Conservation (phyloP, 2,329 filamentous ascomycete species). For the Aspergillus neotritici region DNA sequence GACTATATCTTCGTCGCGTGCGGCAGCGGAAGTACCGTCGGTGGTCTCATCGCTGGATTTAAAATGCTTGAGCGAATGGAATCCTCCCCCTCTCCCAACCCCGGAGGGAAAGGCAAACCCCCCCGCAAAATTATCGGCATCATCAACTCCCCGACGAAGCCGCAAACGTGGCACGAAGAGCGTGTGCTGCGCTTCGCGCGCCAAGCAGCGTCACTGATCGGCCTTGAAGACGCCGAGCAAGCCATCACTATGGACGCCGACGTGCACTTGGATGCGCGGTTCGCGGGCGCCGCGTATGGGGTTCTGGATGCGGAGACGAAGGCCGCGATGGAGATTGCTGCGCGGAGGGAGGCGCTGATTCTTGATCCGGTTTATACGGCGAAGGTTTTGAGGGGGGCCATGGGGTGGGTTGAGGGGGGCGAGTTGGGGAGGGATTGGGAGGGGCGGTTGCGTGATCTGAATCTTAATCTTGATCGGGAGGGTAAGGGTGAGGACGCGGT, state of each 20-base stretch:
- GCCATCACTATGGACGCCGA: conserved; percentile 24
- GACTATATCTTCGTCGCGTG: conserved; percentile 34
- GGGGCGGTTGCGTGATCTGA: too few relatives aligned
- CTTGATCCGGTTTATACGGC: conserved; percentile 34
- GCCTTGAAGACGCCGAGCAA: conserved; percentile 18
- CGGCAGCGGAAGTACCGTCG: conserved; percentile 33
- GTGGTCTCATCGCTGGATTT: conserved; percentile 31
- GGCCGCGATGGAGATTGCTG: conserved; percentile 19
- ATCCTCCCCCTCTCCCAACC: too few relatives aligned
- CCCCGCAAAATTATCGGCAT: conserved; percentile 27
- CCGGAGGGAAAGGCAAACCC: not conserved
- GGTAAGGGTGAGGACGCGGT: conserved; percentile 9
- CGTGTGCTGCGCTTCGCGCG: conserved; percentile 27
- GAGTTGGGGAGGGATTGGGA: conserved; percentile 15
- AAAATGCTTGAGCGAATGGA: conserved; percentile 25
- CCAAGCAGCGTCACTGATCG: conserved; percentile 22
- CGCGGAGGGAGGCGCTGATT: conserved; percentile 24
- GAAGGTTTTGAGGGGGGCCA: conserved; percentile 28
- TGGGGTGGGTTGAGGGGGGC: conserved; percentile 20
- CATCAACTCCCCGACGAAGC: conserved; percentile 29
- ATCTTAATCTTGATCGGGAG: not conserved
- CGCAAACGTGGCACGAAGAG: conserved; percentile 24
- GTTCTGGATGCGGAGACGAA: conserved; percentile 24
- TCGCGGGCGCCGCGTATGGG: conserved; percentile 29
- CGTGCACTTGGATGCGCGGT: conserved; percentile 29